Conservation (phyloP, 1,284 basidiomycete species). For the Sporisorium iseilematis-ciliati region DNA sequence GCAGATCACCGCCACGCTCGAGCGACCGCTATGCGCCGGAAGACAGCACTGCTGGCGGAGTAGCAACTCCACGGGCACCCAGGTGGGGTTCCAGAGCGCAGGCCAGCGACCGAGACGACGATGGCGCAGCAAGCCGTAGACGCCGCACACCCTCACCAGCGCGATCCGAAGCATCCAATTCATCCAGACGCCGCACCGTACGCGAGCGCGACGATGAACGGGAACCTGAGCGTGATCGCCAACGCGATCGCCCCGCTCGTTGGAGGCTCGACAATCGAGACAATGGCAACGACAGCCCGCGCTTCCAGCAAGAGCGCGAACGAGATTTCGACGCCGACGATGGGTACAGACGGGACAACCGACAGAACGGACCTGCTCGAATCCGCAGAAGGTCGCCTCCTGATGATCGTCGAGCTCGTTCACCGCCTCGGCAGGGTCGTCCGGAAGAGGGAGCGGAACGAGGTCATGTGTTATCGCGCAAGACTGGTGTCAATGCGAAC, state of each 20-base stretch:
- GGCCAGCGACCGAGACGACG: constrained; percentile 13
- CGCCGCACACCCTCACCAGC: constrained; percentile 28
- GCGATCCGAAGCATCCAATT: constrained; percentile 26
- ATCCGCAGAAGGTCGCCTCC: constrained; percentile 18
- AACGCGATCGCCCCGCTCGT: constrained; percentile 29
- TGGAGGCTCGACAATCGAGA: constrained; percentile 30
- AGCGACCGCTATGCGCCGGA: constrained; percentile 9
- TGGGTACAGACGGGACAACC: neutral
- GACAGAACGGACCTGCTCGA: neutral
- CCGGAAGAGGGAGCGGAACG: constrained; percentile 21
- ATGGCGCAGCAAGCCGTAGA: constrained; percentile 11
- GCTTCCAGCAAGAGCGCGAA: constrained; percentile 4
- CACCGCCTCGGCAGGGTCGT: constrained; percentile 13
- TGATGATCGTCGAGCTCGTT: constrained; percentile 17
- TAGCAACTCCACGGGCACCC: neutral
- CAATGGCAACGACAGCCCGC: neutral
- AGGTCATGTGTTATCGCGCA: constrained; percentile 36
- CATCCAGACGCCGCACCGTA: constrained; percentile 11
- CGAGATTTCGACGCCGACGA: constrained; percentile 2
- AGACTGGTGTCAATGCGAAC: constrained; percentile 16
- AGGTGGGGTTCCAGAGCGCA: constrained; percentile 23
- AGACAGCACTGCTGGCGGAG: neutral
- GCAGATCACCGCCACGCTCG: constrained; percentile 15
- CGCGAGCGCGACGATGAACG: constrained; percentile 16
- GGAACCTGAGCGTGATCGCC: constrained; percentile 14